A percentile compares a stretch with the other conserved stretches of the same genome.
Conservation (phyloP, 164 flowering plant species). For the Echeveria elegans region DNA sequence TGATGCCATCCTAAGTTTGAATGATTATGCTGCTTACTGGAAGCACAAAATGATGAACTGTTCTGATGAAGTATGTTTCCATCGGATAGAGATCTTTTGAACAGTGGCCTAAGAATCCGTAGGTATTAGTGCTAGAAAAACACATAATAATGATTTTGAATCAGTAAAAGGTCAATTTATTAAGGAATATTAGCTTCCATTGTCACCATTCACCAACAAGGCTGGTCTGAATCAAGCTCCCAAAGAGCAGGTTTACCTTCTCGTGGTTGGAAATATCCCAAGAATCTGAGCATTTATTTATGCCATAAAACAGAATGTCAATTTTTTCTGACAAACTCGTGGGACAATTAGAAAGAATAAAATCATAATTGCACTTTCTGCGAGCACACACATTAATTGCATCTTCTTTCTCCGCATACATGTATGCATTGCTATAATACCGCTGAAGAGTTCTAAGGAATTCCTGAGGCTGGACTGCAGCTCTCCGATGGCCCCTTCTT, state of each 20-base stretch:
- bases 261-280: slow-evolving; percentile 39
- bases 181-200: slow-evolving; percentile 23
- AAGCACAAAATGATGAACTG: slow-evolving; percentile 17
- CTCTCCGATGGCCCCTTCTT: slow-evolving; percentile 51
- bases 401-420: slow-evolving; percentile 45
- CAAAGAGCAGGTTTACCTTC: slow-evolving; percentile 33
- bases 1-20: slow-evolving; percentile 14
- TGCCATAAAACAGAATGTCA: neutral
- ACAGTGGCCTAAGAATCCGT: slow-evolving; percentile 20
- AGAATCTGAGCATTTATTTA: slow-evolving; percentile 19
- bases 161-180: neutral
- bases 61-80: slow-evolving; percentile 32
- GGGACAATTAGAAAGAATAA: neutral
- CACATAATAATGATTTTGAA: neutral
- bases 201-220: slow-evolving; percentile 19
- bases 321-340: neutral
- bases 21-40: slow-evolving; percentile 15
- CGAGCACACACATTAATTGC: slow-evolving; percentile 42
- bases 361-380: neutral
- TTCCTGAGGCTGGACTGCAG: slow-evolving; percentile 49
- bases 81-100: slow-evolving; percentile 39
- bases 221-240: slow-evolving; percentile 33
- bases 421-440: slow-evolving; percentile 47
- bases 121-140: neutral
- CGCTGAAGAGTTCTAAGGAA: slow-evolving; percentile 52